Percentiles rank a stretch among this genome's conserved stretches.
These are phyloP conservation scores for Phalaenopsis hybrid DNA, from an alignment of 116 monocot species.

Conservation along the genomic window DNA sequence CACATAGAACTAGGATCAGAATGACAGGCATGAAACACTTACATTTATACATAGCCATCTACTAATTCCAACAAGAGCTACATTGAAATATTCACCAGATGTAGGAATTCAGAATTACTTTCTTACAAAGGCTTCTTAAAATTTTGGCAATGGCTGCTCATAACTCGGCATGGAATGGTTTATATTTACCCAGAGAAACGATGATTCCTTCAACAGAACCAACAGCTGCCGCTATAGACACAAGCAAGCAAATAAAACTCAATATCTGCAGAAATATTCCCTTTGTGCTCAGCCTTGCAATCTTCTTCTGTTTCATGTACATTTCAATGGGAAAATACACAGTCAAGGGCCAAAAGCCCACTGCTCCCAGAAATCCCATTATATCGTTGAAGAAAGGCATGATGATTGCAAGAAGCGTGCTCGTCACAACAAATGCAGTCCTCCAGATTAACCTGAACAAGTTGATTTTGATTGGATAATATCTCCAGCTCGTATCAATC, in stretches of 20 bases:
- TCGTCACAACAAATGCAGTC: constrained; percentile 26
- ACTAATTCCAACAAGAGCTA: too few relatives aligned
- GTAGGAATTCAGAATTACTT: not conserved
- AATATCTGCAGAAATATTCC: constrained; percentile 28
- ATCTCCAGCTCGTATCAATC: not conserved
- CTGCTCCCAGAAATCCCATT: constrained; percentile 32
- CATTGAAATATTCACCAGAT: not conserved
- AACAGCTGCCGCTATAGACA: constrained; percentile 32
- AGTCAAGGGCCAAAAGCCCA: constrained; percentile 58
- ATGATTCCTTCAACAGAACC: constrained; percentile 39
- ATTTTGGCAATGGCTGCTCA: not conserved
- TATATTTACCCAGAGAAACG: constrained; percentile 22
- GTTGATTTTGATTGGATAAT: constrained; percentile 14
- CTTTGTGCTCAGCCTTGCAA: constrained; percentile 14
- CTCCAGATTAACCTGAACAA: constrained; percentile 42
- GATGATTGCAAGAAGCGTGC: constrained; percentile 41
- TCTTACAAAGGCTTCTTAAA: not conserved
- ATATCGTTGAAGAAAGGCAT: constrained; percentile 68
- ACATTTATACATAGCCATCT: too few relatives aligned
- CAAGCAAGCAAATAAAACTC: constrained; percentile 39
- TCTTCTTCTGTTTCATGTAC: constrained; percentile 34
- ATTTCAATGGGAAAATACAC: constrained; percentile 50
- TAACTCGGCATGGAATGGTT: constrained; percentile 37
- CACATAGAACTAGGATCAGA: too few relatives aligned
- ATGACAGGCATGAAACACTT: too few relatives aligned